phyloP scores from a whole-genome alignment of 2,329 filamentous ascomycete genomes.

The Penicillium aurantiogriseum region DNA sequence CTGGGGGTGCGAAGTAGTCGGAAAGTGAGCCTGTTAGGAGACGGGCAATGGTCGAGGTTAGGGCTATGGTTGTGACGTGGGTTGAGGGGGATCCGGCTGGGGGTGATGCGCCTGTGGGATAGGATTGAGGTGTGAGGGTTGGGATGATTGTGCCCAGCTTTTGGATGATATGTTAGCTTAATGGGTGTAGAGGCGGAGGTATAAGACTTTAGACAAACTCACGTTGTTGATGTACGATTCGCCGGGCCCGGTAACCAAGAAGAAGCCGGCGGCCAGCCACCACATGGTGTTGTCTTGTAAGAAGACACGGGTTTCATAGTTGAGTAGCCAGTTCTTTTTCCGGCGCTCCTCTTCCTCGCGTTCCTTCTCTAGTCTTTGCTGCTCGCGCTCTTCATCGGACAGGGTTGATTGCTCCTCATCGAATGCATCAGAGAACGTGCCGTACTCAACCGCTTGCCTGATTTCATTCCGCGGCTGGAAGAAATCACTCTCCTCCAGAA shows the following conservation, averaged over 20 bases:
- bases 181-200: not conserved
- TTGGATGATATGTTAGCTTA: not conserved
- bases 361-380: conserved; percentile 41
- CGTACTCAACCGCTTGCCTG: conserved; percentile 44
- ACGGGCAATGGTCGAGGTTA: conserved; percentile 86
- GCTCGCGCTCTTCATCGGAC: conserved; percentile 46
- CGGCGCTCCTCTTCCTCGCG: conserved; percentile 56
- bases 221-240: conserved; percentile 96
- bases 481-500: conserved; percentile 69
- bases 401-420: conserved; percentile 36
- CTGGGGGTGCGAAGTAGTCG: conserved; percentile 75
- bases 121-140: conserved; percentile 69
- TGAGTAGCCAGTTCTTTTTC: conserved; percentile 88
- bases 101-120: conserved; percentile 45
- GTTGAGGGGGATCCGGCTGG: conserved; percentile 67
- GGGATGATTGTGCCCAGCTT: conserved; percentile 82
- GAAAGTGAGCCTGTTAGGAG: conserved; percentile 87
- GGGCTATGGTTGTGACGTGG: conserved; percentile 87
- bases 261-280: conserved; percentile 86
- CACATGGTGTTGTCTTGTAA: conserved; percentile 91
- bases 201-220: conserved; percentile 11
- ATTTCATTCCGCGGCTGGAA: conserved; percentile 56
- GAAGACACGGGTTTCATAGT: conserved; percentile 84
- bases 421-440: conserved; percentile 40
- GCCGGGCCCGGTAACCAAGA: conserved; percentile 90